Conservation (phyloP, 1,284 basidiomycete genomes). For the Cutaneotrichosporon mucoides region DNA sequence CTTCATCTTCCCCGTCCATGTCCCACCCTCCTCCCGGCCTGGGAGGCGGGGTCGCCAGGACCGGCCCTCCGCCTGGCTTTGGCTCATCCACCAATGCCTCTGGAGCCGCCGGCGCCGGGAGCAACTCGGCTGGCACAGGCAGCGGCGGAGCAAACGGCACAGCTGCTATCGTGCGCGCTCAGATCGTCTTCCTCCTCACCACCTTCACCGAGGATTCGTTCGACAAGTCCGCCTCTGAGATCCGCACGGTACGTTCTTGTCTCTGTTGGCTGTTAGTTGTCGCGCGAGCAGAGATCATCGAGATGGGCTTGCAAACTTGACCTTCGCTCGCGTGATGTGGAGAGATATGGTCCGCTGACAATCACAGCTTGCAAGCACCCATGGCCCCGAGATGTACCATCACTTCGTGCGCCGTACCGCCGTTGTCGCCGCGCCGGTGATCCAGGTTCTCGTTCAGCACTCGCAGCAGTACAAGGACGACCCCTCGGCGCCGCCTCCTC, state of each 20-base stretch:
- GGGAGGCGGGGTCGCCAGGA: constrained; percentile 45
- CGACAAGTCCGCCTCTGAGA: constrained; percentile 83
- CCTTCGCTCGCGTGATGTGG: neutral
- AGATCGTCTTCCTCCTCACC: constrained; percentile 86
- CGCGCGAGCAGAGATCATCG: too few relatives aligned
- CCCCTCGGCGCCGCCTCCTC: constrained; percentile 40
- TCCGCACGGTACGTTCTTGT: constrained; percentile 67
- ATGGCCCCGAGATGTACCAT: constrained; percentile 90
- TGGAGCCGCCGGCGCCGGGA: constrained; percentile 7
- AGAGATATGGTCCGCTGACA: constrained; percentile 6
- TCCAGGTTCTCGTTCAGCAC: constrained; percentile 43
- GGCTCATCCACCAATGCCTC: constrained; percentile 19
- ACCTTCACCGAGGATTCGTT: constrained; percentile 93
- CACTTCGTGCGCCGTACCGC: constrained; percentile 93
- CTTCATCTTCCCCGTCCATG: constrained; percentile 23
- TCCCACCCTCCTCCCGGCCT: constrained; percentile 45
- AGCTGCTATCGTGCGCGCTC: constrained; percentile 53
- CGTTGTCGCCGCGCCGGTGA: constrained; percentile 56
- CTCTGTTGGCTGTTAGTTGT: neutral
- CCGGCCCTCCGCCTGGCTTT: constrained; percentile 47
- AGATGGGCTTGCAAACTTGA: too few relatives aligned
- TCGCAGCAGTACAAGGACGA: constrained; percentile 42
- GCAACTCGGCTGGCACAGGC: neutral
- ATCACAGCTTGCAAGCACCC: constrained; percentile 79
- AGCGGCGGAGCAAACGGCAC: constrained; percentile 20